A percentile compares a stretch with the other conserved stretches of the same genome.
Conservation (phyloP, 2,329 filamentous ascomycete species). For the Pseudopyricularia javanii region DNA sequence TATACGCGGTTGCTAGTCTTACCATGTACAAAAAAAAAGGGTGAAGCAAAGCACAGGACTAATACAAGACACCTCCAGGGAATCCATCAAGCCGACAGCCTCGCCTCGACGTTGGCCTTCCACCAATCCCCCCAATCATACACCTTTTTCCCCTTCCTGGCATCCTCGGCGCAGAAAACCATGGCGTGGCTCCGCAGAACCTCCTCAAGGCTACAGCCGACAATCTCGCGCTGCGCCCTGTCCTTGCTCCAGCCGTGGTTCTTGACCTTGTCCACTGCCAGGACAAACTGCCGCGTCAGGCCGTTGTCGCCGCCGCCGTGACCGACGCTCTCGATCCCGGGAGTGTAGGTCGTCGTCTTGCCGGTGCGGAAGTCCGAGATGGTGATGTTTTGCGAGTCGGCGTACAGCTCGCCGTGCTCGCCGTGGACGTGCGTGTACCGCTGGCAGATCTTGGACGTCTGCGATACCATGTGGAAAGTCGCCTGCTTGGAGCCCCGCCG, state of each 20-base stretch:
- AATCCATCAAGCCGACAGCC: not conserved
- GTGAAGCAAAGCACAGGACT: not conserved
- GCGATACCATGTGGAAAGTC: conserved; percentile 86
- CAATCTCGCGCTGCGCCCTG: conserved; percentile 59
- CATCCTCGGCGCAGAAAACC: conserved; percentile 90
- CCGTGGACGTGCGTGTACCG: conserved; percentile 80
- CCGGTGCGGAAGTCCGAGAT: conserved; percentile 60
- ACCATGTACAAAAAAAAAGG: too few species aligned
- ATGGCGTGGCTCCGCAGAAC: conserved; percentile 80
- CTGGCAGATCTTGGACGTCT: conserved; percentile 77
- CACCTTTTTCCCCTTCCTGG: conserved; percentile 55
- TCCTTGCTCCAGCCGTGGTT: conserved; percentile 52
- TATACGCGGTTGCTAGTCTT: too few species aligned
- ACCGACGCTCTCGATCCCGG: conserved; percentile 45
- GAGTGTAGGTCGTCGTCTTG: conserved; percentile 41
- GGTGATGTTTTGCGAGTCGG: conserved; percentile 64
- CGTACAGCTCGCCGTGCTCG: conserved; percentile 71
- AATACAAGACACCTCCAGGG: too few species aligned
- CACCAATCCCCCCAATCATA: conserved; percentile 72
- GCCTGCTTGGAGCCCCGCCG: conserved; percentile 66
- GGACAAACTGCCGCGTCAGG: conserved; percentile 69
- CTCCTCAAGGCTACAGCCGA: conserved; percentile 80
- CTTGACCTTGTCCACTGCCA: conserved; percentile 70
- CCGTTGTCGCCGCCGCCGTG: conserved; percentile 72
- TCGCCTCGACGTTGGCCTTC: conserved; percentile 36